Evolutionary conservation across 2,329 filamentous ascomycete species (phyloP).

Genomic region (Pseudogymnoascus verrucosus): DNA sequence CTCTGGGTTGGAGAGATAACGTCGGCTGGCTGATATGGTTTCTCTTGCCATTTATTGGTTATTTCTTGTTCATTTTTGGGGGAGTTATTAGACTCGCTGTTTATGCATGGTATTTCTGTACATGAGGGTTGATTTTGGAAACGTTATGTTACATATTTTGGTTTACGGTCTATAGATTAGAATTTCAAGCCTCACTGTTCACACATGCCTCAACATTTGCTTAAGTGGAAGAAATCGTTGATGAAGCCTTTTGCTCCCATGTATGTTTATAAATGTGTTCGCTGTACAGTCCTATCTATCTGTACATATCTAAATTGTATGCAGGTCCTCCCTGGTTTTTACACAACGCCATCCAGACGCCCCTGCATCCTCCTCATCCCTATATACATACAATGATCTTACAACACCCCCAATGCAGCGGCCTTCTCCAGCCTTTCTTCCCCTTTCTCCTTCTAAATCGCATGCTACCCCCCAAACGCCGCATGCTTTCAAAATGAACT

Average conservation of each 20-base stretch:
- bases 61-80: not conserved
- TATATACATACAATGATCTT: slow-evolving; percentile 4
- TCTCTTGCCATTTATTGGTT: not conserved
- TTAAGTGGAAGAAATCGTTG: not conserved
- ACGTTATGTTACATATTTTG: not conserved
- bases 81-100: not conserved
- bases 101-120: not conserved
- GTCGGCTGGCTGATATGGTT: not conserved
- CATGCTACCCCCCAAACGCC: slow-evolving; percentile 1
- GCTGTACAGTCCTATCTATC: not conserved
- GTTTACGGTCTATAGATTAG: not conserved
- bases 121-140: not conserved
- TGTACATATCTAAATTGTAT: not conserved
- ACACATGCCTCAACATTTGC: not conserved
- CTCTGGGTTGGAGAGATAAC: not conserved
- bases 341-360: not conserved
- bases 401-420: slow-evolving; percentile 2
- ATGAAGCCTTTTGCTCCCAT: not conserved
- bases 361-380: not conserved
- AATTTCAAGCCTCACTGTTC: not conserved
- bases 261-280: not conserved
- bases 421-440: not conserved
- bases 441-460: not conserved
- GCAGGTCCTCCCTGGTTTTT: not conserved
- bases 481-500: not conserved